These are phyloP conservation scores for Corchorus capsularis DNA, from an alignment of 345 rosid genomes.

Conservation along the genomic window DNA sequence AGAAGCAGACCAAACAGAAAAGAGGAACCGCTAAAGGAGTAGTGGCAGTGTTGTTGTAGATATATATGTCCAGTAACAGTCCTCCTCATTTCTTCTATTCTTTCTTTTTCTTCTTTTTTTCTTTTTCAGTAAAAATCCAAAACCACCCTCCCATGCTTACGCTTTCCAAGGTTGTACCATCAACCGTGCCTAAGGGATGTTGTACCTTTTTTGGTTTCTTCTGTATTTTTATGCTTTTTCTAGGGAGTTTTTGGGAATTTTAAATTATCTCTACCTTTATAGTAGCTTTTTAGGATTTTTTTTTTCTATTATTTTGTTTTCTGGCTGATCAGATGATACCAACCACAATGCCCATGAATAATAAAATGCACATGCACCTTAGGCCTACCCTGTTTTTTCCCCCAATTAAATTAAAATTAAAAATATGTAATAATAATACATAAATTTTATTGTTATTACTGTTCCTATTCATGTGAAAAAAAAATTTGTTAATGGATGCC, in stretches of 20 bases:
- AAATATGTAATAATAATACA: too few relatives aligned
- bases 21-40: slow-evolving; percentile 31
- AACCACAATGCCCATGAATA: slow-evolving; percentile 10
- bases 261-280: neutral
- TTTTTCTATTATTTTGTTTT: neutral
- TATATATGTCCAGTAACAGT: slow-evolving; percentile 23
- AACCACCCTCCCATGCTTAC: neutral
- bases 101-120: neutral
- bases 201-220: neutral
- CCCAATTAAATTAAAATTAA: too few relatives aligned
- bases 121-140: neutral
- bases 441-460: too few relatives aligned
- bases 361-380: slow-evolving; percentile 32
- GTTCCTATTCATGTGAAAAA: too few relatives aligned
- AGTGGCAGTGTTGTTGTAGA: slow-evolving; percentile 24
- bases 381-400: neutral
- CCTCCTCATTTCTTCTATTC: neutral
- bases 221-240: neutral
- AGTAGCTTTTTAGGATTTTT: neutral
- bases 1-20: neutral
- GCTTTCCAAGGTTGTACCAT: neutral
- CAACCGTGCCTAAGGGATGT: neutral
- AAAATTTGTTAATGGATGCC: too few relatives aligned
- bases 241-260: slow-evolving; percentile 9
- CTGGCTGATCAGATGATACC: slow-evolving; percentile 24